Evolutionary conservation across 352 stramenopile genomes (phyloP), one percentile per base, ranked within the genome.

Genomic region (Phytophthora cactorum): DNA sequence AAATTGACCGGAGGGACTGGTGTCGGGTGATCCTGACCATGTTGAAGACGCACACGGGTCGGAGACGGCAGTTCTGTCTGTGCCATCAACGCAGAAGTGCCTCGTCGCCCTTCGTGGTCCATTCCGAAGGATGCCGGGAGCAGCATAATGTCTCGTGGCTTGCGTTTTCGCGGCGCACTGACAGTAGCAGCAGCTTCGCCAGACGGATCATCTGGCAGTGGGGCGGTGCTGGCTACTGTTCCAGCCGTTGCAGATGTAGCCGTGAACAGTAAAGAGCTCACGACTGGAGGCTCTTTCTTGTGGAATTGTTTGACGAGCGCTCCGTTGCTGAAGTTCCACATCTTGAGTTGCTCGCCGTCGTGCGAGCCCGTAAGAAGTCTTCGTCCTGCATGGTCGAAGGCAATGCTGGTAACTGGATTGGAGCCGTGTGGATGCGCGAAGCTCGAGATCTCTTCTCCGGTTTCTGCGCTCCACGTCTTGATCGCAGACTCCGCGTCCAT

Each of bases 321-420:
- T 11, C 90, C 90, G 52, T 95, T 97, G 72, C 84, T 91, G 67
- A 96, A 97, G 59, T 97, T 97, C 90, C 90, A 97, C 73, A 97
- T 88, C 63, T 94, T 93, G 39, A 97, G 82, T 14, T 80, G 52
- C 7, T 84, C 66, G 2, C 90, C 90, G 51, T 93, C 82, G 60
- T 96, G 87, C 7, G 85, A 85, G 9, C 89, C 89, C 9, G 90
- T 96, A 15, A 97, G 72, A 27, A 97, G 70, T 6, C 90, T 70
- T 10, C 90, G 77, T 1, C 89, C 88, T 5, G 89, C 85, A 32
- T 80, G 83, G 52, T 97, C 90, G 14, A 97, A 96, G 9, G 81
- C 81, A 36, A 96, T 91, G 28, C 82, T 88, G 0, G 86, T 97
- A 31, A 96, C 81, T 4, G 86, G 85, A 43, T 76, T 91, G 28